Evolutionary conservation across 148 eudicot genomes (phyloP).

Genomic region (Camellia japonica): DNA sequence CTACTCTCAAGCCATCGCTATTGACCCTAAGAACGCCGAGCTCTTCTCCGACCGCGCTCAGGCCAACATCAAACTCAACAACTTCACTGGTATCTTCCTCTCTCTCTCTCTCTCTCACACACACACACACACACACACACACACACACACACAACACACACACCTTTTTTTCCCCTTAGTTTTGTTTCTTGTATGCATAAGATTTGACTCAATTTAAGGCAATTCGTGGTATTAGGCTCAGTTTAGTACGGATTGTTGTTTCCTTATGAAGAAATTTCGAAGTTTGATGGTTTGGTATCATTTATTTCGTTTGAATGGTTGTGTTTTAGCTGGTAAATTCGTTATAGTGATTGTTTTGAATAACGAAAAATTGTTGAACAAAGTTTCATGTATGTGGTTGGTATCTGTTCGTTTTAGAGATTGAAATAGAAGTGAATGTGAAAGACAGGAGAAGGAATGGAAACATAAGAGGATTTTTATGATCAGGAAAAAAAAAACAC

Average conservation of each 20-base stretch:
- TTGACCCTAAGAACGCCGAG: conserved; percentile 59
- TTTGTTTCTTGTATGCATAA: too few species aligned
- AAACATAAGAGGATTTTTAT: neutral
- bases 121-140: neutral
- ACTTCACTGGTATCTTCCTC: conserved; percentile 66
- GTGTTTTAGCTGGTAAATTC: neutral
- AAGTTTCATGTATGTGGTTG: neutral
- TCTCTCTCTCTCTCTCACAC: neutral
- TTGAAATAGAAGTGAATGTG: neutral
- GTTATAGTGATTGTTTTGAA: neutral
- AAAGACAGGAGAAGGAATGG: neutral
- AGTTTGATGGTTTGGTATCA: neutral
- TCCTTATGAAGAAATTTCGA: neutral
- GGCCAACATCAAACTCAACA: conserved; percentile 78
- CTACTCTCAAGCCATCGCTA: conserved; percentile 72
- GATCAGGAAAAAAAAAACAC: neutral
- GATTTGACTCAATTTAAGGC: too few species aligned
- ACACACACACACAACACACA: neutral
- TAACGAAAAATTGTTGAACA: neutral
- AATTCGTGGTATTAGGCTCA: too few species aligned
- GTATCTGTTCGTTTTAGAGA: neutral
- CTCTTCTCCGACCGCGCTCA: conserved; percentile 92
- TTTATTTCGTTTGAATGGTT: neutral
- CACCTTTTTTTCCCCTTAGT: too few species aligned
- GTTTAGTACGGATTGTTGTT: too few species aligned